Conservation (phyloP, 148 eudicot genomes). For the Chenopodium quinoa region DNA sequence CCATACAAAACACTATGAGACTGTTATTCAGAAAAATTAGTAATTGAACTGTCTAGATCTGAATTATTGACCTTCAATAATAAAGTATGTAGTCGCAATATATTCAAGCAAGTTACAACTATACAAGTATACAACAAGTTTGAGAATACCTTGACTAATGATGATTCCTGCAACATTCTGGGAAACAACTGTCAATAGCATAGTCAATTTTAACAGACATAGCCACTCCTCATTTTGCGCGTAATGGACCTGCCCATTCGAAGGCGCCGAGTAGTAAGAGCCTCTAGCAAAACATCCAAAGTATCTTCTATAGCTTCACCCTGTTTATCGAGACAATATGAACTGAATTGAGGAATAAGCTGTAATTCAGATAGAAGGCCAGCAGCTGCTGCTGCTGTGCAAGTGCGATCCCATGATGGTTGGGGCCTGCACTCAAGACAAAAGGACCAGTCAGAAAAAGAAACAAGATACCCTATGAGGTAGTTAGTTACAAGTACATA, state of each 20-base stretch:
- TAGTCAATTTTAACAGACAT: conserved; percentile 38
- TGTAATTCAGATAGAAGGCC: conserved; percentile 79
- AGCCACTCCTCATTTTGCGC: conserved; percentile 48
- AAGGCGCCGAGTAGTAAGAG: conserved; percentile 66
- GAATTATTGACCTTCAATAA: too few relatives aligned
- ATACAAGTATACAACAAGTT: too few relatives aligned
- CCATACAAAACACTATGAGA: too few relatives aligned
- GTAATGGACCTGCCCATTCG: conserved; percentile 89
- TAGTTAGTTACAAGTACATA: not conserved
- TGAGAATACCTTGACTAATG: not conserved
- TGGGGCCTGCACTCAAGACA: conserved; percentile 62
- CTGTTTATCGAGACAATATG: conserved; percentile 58
- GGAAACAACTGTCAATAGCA: not conserved
- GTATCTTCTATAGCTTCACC: conserved; percentile 69
- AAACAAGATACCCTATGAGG: not conserved
- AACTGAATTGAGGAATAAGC: conserved; percentile 50
- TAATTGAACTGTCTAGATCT: too few relatives aligned
- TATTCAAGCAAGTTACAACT: too few relatives aligned
- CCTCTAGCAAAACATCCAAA: conserved; percentile 55
- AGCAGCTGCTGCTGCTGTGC: conserved; percentile 94
- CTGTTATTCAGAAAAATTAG: too few relatives aligned
- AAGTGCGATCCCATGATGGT: conserved; percentile 95
- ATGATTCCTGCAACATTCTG: not conserved
- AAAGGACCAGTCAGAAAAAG: not conserved
- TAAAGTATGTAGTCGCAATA: too few relatives aligned